Conservation (phyloP, 192 early-diverging fungal species). For the Linnemannia elongata region DNA sequence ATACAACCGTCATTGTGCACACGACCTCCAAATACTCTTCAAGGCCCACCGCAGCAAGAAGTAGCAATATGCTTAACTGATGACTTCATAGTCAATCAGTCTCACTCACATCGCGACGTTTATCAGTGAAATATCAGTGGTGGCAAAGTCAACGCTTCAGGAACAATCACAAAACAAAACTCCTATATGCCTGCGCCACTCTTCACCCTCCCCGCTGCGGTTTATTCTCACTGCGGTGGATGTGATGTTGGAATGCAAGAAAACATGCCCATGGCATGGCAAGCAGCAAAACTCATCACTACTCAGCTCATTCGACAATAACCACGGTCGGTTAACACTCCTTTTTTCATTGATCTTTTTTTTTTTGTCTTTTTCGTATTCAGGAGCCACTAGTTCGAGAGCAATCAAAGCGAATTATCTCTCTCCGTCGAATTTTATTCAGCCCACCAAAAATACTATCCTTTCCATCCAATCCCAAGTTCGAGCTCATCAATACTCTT, state of each 20-base stretch:
- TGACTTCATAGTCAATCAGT: not conserved
- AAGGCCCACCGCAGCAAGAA: not conserved
- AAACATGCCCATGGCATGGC: not conserved
- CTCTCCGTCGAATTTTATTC: not conserved
- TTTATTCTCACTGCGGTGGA: not conserved
- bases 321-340: not conserved
- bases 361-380: not conserved
- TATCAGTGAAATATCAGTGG: not conserved
- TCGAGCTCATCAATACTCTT: not conserved
- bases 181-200: not conserved
- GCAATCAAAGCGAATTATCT: constrained; percentile 1
- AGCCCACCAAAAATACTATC: not conserved
- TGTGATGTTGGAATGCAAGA: not conserved
- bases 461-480: not conserved
- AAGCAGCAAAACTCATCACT: not conserved
- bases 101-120: not conserved
- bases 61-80: not conserved
- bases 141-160: not conserved
- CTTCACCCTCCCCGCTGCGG: too few relatives aligned
- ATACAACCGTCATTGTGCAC: not conserved
- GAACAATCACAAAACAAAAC: not conserved
- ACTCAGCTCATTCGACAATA: not conserved
- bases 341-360: not conserved
- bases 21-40: not conserved
- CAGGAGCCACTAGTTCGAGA: not conserved